Percentiles rank a stretch among this genome's conserved stretches.
Evolutionary conservation across 164 flowering plant genomes (phyloP).

Genomic region (Buxus sempervirens): DNA sequence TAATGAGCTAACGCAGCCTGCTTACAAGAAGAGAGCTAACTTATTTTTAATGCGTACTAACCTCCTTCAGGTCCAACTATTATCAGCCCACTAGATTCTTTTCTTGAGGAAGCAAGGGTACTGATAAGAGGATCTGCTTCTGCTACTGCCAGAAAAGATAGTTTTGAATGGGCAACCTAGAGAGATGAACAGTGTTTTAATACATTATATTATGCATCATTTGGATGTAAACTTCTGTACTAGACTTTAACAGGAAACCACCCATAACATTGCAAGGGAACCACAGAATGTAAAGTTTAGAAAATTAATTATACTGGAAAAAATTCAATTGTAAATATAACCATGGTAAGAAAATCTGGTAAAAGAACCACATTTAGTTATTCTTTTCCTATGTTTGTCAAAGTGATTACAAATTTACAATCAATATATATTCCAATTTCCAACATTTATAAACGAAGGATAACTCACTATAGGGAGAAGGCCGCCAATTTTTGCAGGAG

Average conservation of each 20-base stretch:
- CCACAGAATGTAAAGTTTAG: background rate
- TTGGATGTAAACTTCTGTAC: background rate
- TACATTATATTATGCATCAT: background rate
- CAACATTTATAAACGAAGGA: background rate
- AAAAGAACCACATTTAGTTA: background rate
- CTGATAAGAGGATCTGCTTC: conserved; percentile 65
- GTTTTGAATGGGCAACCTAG: conserved; percentile 64
- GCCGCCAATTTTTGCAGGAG: conserved; percentile 48
- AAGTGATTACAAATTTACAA: background rate
- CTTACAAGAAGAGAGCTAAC: background rate
- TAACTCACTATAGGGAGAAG: conserved; percentile 67
- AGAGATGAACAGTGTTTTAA: background rate
- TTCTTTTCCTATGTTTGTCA: background rate
- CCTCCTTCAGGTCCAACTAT: conserved; percentile 98
- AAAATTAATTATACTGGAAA: background rate
- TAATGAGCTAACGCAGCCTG: no score
- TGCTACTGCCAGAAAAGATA: conserved; percentile 75
- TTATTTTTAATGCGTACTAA: conserved; percentile 27
- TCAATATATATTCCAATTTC: conserved; percentile 2
- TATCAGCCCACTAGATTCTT: conserved; percentile 48
- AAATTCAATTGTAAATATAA: no score
- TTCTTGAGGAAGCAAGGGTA: conserved; percentile 37
- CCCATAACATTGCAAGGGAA: background rate
- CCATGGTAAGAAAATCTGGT: no score
- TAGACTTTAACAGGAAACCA: background rate